These are phyloP conservation scores for Talaromyces albobiverticillius DNA, from an alignment of 2,329 filamentous ascomycete genomes.

Conservation along the genomic window DNA sequence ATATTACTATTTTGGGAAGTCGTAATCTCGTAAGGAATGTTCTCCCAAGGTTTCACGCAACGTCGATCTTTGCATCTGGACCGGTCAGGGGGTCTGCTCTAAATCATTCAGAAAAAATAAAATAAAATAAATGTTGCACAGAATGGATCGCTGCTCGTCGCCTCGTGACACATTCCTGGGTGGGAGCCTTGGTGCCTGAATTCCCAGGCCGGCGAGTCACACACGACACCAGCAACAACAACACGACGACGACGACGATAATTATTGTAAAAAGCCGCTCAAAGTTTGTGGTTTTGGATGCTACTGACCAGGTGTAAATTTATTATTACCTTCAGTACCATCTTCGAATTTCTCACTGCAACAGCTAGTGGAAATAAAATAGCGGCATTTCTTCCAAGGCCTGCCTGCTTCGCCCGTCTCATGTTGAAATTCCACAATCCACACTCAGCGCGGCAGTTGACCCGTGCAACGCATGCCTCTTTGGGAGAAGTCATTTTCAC, in stretches of 20 bases:
- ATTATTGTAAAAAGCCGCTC: too few relatives aligned
- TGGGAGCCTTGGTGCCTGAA: conserved; percentile 3
- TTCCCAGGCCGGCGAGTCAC: too few relatives aligned
- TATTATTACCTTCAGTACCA: too few relatives aligned
- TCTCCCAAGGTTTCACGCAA: neutral
- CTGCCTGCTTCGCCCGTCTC: neutral
- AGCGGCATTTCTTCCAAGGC: conserved; percentile 6
- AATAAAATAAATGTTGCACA: too few relatives aligned
- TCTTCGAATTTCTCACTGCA: neutral
- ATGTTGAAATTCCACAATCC: conserved; percentile 3
- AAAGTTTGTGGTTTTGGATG: too few relatives aligned
- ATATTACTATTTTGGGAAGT: neutral
- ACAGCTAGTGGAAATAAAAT: neutral
- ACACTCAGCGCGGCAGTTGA: neutral
- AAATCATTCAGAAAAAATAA: neutral
- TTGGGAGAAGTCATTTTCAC: neutral
- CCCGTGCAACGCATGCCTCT: neutral
- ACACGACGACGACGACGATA: neutral
- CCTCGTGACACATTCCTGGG: neutral
- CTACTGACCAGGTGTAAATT: too few relatives aligned
- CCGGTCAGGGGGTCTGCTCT: neutral
- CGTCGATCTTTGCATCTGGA: neutral
- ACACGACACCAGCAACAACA: neutral
- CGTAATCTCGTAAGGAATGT: neutral
- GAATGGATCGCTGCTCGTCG: neutral